Base-by-base conservation (phyloP, 2,329 filamentous ascomycete species). In the Daldinia sp. region DNA sequence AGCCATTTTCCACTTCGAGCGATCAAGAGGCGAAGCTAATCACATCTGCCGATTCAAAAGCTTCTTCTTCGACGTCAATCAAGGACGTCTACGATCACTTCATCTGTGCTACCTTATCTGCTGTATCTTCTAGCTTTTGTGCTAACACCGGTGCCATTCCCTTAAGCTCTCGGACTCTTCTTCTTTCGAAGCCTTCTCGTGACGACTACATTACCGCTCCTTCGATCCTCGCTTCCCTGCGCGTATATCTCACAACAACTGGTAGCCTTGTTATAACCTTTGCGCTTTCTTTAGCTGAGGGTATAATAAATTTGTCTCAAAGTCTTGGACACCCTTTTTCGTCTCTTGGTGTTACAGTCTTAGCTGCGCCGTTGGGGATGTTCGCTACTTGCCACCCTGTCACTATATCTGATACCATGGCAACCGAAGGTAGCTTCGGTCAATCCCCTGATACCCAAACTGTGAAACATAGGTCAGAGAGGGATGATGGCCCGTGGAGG, bases 281-380 rank as follows among this genome's bases (percentile, higher is more conserved):
- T 23, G 78, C 77, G 35, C 77, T 86, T 49, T 79, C 82, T 3
- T 71, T 78, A 35, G 81, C 83, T 39, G 76, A 79, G 34, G 83
- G 82, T 5, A 73, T 87, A 35, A 71, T 80, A 11, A 79, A 78
- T 1, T 75, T 83, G 17, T 80, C 82, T 13, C 81, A 85, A 62
- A 73, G 74, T 5, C 63, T 80, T 29, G 75, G 76, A 11, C 72
- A 77, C 11, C 78, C 77, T 37, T 67, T 80, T 3, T 76, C 78
- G 4, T 75, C 78, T 6, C 70, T 80, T 0, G 79, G 80, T 15
- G 75, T 79, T 13, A 78, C 80, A 1, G 79, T 87, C 17, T 73
- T 87, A 17, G 81, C 83, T 5, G 85, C 85, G 1, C 85, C 85
- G 0, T 80, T 87, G 51, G 85, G 85, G 11, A 73, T 79, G 19